Conservation (phyloP, 2,329 filamentous ascomycete species). For the Aotearoamyces nothofagi region DNA sequence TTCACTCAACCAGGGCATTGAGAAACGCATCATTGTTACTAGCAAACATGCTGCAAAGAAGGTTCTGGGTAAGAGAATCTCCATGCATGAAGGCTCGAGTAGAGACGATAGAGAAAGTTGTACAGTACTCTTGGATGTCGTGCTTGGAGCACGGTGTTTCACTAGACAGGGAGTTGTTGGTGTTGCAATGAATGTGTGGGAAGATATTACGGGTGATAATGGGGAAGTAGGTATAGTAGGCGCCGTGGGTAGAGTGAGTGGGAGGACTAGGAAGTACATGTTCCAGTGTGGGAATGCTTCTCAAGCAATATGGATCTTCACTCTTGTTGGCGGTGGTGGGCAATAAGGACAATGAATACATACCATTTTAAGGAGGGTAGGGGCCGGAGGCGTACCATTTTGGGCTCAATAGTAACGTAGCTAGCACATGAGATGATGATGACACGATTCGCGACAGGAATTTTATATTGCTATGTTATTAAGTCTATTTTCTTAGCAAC, state of each 20-base stretch:
- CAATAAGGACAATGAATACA: too few relatives aligned
- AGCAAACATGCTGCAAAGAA: constrained; percentile 1
- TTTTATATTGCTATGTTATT: too few relatives aligned
- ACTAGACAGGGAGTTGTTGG: constrained; percentile 11
- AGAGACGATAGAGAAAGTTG: constrained; percentile 15
- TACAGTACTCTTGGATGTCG: constrained; percentile 63
- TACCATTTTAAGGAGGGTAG: too few relatives aligned
- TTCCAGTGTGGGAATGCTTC: constrained; percentile 11
- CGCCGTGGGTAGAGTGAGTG: constrained; percentile 12
- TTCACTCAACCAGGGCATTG: constrained; percentile 46
- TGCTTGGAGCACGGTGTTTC: constrained; percentile 52
- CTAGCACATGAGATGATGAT: too few relatives aligned
- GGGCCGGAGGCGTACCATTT: too few relatives aligned
- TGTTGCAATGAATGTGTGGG: constrained; percentile 14
- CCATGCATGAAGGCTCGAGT: not conserved
- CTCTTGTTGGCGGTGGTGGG: constrained; percentile 5
- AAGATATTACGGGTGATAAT: constrained; percentile 14
- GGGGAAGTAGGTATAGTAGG: constrained; percentile 12
- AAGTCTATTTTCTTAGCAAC: too few relatives aligned
- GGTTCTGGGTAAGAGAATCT: not conserved
- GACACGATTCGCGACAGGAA: too few relatives aligned
- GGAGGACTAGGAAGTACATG: constrained; percentile 14
- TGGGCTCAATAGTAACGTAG: too few relatives aligned
- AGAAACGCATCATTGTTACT: constrained; percentile 74
- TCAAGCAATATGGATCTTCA: constrained; percentile 16